Evolutionary conservation across 179 eudicot genomes (phyloP).

Genomic region (Beta macrorhiza): DNA sequence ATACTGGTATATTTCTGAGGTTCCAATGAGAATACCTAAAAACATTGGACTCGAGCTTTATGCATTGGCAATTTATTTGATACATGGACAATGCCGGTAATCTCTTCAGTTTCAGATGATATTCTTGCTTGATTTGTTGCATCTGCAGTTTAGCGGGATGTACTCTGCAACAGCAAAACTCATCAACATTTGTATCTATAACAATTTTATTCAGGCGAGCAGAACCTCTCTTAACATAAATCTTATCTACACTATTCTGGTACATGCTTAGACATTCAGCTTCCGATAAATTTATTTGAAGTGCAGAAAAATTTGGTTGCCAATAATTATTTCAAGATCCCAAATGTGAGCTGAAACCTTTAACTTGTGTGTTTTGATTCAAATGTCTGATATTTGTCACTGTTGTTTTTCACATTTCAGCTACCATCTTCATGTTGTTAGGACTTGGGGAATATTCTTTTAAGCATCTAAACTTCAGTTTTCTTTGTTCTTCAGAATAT

Average conservation of each 20-base stretch:
- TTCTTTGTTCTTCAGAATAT: too few species aligned
- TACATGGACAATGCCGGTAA: too few species aligned
- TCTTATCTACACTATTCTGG: too few species aligned
- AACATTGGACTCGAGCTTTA: too few species aligned
- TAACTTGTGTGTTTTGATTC: neutral
- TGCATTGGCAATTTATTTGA: too few species aligned
- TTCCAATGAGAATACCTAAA: too few species aligned
- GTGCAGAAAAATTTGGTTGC: slow-evolving; percentile 82
- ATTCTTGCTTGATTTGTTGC: neutral
- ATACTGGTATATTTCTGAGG: too few species aligned
- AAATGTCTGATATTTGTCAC: neutral
- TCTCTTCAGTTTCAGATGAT: neutral
- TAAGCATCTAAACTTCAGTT: too few species aligned
- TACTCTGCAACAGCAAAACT: slow-evolving; percentile 45
- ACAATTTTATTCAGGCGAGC: slow-evolving; percentile 54
- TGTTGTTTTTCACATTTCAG: neutral
- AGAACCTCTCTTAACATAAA: neutral
- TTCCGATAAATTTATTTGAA: neutral
- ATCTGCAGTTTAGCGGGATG: slow-evolving; percentile 56
- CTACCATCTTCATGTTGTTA: neutral
- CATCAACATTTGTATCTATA: slow-evolving; percentile 34
- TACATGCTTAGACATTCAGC: neutral
- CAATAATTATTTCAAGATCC: slow-evolving; percentile 78
- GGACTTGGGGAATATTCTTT: too few species aligned
- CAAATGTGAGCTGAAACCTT: slow-evolving; percentile 20